Evolutionary conservation across 345 rosid genomes (phyloP), one percentile per base, ranked within the genome.

Genomic region (Toxicodendron radicans): DNA sequence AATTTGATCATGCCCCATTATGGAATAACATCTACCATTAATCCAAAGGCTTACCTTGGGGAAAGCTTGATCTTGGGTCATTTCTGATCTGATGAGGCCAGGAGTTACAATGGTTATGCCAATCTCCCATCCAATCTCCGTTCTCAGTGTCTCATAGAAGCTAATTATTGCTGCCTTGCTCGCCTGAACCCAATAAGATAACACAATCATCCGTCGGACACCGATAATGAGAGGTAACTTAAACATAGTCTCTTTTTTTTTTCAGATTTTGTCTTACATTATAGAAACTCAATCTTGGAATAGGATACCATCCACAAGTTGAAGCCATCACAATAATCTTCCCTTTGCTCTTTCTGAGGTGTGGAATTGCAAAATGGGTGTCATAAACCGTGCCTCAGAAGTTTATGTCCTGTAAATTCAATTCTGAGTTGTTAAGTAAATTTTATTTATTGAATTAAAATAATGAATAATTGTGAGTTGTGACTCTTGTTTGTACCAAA

Each of bases 111-210:
- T 73, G 11, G 76, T 70, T 38, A 80, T 74, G 20, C 70, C 68
- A 38, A 80, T 51, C 6, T 78, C 79, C 1, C 27, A 43, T 35
- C 83, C 76, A 3, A 78, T 17, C 48, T 85, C 85, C 1, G 30
- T 33, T 75, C 85, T 82, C 73, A 85, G 7, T 7, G 80, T 75
- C 82, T 82, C 72, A 5, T 53, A 80, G 57, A 72, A 76, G 74
- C 76, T 79, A 46, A 89, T 41, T 41, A 79, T 14, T 0, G 89
- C 91, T 23, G 90, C 90, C 71, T 91, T 85, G 75, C 84, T 83
- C 64, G 89, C 91, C 89, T 86, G 71, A 12, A 48, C 27, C 8
- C 52, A 23, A 2, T 35, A 62, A 46, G 53, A 13, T 6, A 16
- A 30, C 21, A 17, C 1, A 5, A 23, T 38, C 17, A 63, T 38